Conservation (phyloP, 192 early-diverging fungal genomes). For the Coemansia sp. region DNA sequence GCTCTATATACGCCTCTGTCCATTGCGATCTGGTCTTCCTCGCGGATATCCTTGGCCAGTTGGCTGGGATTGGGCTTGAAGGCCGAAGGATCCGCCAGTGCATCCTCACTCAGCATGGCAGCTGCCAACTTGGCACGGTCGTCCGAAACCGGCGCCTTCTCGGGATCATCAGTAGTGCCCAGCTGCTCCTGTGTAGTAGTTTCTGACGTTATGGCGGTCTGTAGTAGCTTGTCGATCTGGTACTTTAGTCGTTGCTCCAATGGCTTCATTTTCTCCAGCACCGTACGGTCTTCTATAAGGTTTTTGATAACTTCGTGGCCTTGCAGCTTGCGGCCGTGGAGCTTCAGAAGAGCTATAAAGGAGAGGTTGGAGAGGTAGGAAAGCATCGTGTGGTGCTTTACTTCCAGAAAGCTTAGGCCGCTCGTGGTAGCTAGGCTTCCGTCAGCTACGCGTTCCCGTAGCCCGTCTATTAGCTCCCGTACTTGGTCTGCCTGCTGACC, state of each 20-base stretch:
- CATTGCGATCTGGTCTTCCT: conserved; percentile 33
- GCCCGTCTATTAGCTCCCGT: conserved; percentile 41
- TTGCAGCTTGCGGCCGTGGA: conserved; percentile 65
- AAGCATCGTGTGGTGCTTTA: conserved; percentile 83
- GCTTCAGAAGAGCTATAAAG: conserved; percentile 73
- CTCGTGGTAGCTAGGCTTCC: conserved; percentile 66
- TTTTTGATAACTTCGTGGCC: conserved; percentile 61
- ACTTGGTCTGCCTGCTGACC: conserved; percentile 45
- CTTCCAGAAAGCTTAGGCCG: conserved; percentile 86
- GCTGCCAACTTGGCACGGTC: conserved; percentile 50
- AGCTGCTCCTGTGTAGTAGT: not conserved
- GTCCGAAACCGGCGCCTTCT: conserved; percentile 12
- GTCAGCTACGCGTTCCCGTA: conserved; percentile 46
- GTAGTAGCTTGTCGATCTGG: conserved; percentile 94
- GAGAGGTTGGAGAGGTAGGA: conserved; percentile 81
- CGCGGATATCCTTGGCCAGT: conserved; percentile 48
- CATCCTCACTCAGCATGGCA: conserved; percentile 31
- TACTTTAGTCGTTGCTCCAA: conserved; percentile 93
- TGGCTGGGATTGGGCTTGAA: conserved; percentile 88
- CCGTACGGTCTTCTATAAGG: conserved; percentile 75
- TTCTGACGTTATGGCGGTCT: conserved; percentile 50
- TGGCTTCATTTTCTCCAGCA: conserved; percentile 93
- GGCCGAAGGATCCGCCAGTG: conserved; percentile 72
- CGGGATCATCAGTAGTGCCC: conserved; percentile 31
- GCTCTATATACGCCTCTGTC: conserved; percentile 75